Conservation (phyloP, 202 grass and related monocot genomes). For the Setaria viridis region DNA sequence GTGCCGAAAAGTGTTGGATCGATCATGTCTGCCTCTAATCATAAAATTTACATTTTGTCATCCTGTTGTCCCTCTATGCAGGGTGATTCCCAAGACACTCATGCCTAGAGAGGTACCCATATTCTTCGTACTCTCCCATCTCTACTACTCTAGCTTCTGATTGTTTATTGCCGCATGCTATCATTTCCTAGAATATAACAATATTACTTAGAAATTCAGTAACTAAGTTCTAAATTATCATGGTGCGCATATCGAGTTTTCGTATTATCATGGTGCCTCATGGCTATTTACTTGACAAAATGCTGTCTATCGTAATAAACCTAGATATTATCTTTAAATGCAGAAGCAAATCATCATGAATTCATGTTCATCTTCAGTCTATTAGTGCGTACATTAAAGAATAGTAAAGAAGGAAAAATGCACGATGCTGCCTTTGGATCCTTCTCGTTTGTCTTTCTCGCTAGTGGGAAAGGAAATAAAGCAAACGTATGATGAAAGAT, state of each 20-base stretch:
- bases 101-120: constrained; percentile 72
- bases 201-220: neutral
- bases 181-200: constrained; percentile 18
- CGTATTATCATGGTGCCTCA: neutral
- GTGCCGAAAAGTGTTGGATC: constrained; percentile 16
- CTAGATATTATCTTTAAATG: neutral
- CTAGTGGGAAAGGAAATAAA: constrained; percentile 41
- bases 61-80: constrained; percentile 45
- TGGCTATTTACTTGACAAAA: neutral
- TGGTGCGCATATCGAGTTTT: neutral
- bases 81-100: constrained; percentile 72
- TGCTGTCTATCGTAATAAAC: neutral
- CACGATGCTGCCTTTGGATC: constrained; percentile 30
- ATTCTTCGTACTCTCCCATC: constrained; percentile 11
- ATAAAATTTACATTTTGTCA: constrained; percentile 33
- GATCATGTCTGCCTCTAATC: constrained; percentile 35
- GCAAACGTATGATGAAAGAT: constrained; percentile 46
- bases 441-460: constrained; percentile 44
- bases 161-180: constrained; percentile 21
- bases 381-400: constrained; percentile 17
- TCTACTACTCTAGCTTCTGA: neutral
- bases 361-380: constrained; percentile 22
- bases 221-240: neutral
- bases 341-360: neutral
- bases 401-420: constrained; percentile 1